Conservation (phyloP, 192 early-diverging fungal species). For the Linnemannia zychae region DNA sequence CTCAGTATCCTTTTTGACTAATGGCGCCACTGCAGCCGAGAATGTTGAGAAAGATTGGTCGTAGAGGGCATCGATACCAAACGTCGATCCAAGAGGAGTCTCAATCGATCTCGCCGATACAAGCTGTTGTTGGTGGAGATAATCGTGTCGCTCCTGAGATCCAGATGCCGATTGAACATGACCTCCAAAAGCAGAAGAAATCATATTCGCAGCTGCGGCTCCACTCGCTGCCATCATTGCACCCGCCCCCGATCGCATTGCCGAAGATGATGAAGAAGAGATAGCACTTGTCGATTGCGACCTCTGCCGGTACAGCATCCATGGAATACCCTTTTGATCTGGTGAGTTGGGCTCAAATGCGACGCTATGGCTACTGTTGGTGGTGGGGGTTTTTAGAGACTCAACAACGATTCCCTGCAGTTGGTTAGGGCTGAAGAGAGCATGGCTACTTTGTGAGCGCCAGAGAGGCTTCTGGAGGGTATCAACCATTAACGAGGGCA, state of each 20-base stretch:
- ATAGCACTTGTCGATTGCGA: conserved; percentile 24
- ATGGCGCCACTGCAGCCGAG: neutral
- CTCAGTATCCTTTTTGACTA: neutral
- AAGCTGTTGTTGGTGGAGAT: neutral
- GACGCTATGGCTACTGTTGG: neutral
- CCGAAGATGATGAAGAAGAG: neutral
- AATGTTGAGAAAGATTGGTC: neutral
- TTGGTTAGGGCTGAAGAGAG: conserved; percentile 27
- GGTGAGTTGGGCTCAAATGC: conserved; percentile 28
- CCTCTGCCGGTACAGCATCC: conserved; percentile 33
- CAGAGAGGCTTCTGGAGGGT: neutral
- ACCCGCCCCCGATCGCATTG: neutral
- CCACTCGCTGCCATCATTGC: neutral
- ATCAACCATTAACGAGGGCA: neutral
- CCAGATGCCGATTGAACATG: neutral
- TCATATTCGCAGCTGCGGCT: neutral
- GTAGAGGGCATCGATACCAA: neutral
- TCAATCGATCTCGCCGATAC: neutral
- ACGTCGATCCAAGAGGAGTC: neutral
- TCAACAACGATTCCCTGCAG: conserved; percentile 38
- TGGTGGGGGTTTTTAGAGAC: conserved; percentile 26
- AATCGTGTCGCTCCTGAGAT: neutral
- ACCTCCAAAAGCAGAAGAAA: neutral
- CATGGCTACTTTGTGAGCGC: conserved; percentile 6
- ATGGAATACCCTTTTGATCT: conserved; percentile 14